Evolutionary conservation across 2,329 filamentous ascomycete species (phyloP).

Genomic region (Colletotrichum coccodes): DNA sequence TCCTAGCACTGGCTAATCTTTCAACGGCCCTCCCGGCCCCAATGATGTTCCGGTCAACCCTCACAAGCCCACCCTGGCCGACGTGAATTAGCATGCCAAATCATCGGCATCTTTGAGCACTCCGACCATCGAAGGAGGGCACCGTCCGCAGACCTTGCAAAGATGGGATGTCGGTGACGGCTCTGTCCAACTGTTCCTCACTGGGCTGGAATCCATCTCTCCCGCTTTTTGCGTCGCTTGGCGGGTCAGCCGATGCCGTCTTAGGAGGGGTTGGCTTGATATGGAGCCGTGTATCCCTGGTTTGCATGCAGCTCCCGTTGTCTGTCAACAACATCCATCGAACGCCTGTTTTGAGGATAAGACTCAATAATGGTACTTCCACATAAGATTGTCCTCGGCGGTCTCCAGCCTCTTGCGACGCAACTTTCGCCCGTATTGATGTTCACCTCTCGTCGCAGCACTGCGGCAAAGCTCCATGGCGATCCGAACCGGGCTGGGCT

Average conservation of each 20-base stretch:
- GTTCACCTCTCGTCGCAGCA: constrained; percentile 10
- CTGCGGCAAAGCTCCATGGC: constrained; percentile 18
- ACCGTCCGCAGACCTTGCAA: neutral
- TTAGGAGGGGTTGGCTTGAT: constrained; percentile 1
- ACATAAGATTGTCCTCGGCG: neutral
- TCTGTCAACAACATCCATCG: neutral
- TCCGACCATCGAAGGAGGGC: neutral
- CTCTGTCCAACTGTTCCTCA: neutral
- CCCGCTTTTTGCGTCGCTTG: constrained; percentile 5
- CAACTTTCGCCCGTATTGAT: neutral
- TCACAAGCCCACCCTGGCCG: neutral
- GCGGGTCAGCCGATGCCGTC: constrained; percentile 18
- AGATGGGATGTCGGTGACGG: neutral
- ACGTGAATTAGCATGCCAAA: neutral
- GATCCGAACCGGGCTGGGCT: constrained; percentile 22
- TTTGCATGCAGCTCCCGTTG: neutral
- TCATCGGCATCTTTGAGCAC: neutral
- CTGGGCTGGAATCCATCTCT: neutral
- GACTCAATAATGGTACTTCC: neutral
- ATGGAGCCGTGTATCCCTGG: too few relatives aligned
- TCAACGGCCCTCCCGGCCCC: neutral
- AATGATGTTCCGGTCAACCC: neutral
- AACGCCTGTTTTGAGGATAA: neutral
- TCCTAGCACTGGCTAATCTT: neutral
- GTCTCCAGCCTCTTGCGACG: neutral